Base-by-base conservation (phyloP, 768 basidiomycete genomes). In the Russula sp. region DNA sequence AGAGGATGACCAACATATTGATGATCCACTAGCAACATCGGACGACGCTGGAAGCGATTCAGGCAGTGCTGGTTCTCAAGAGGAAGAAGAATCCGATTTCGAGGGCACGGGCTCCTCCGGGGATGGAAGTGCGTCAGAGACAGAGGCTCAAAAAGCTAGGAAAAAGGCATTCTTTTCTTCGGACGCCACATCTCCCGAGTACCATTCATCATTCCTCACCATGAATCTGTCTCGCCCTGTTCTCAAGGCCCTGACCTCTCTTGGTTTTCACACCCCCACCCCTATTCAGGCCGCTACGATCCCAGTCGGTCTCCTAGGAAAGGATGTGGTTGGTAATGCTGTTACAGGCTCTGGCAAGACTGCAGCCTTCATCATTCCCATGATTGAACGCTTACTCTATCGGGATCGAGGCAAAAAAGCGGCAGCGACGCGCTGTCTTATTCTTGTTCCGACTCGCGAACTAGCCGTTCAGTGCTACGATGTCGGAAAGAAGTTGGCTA, bases 291-390 rank as follows among this genome's bases (percentile, higher is more conserved):
- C 91, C 2, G 87, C 91, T 48, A 89, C 95, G 13, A 92, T 99
- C 59, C 97, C 97, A 18, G 86, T 94, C 48, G 96, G 94, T 27
- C 82, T 99, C 20, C 73, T 95, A 27, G 97, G 97, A 55, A 94
- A 97, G 72, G 97, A 99, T 73, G 83, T 99, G 42, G 94, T 99
- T 57, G 97, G 96, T 37, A 88, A 85, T 62, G 96, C 97, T 20
- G 91, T 96, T 18, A 99, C 97, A 18, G 97, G 97, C 64, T 97
- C 94, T 5, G 97, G 97, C 63, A 99, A 99, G 79, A 99, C 97
- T 1, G 96, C 94, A 10, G 97, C 97, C 2, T 99, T 98, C 76
- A 88, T 89, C 70, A 86, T 98, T 63, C 97, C 97, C 45, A 89
- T 95, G 76, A 74, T 95, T 55, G 97, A 99, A 74, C 88, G 97